Base-by-base conservation (phyloP, 352 stramenopile species). In the Globisporangium yorkense region DNA sequence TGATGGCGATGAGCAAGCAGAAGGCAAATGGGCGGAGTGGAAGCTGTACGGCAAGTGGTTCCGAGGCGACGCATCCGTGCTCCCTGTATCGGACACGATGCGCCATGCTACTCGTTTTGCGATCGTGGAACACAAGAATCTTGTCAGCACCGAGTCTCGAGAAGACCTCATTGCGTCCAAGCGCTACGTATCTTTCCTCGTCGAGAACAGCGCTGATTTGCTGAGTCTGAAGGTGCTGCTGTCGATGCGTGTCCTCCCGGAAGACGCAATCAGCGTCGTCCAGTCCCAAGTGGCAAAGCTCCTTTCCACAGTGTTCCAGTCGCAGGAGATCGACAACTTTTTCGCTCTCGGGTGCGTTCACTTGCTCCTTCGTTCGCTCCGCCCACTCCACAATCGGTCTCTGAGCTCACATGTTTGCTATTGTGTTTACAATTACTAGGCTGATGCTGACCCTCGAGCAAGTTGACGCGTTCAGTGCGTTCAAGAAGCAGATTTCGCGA, bases 401-500 rank as follows among this genome's bases (percentile, higher is more conserved):
- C 37, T 47, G 12, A 33, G 54, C 29, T 43, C 10, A 37, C 51
- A 5, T 29, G 56, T 43, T 48, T 18, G 18, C 12, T 54, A 33
- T 10, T 45, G 29, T 61, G 18, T 45, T 15, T 49, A 5, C 8
- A 21, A 10, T 7, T 35, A 9, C 13, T 52, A 88, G 83, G 3
- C 57, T 90, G 3, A 89, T 93, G 80, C 65, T 93, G 6, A 74
- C 77, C 1, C 79, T 93, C 62, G 73, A 88, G n/a, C 75, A 90
- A 56, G 63, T 79, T n/a, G 75, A 84, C 31, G 81, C 77, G 1
- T 94, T 90, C 54, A 73, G 75, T 21, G 67, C 72, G 0, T 91
- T 94, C 59, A 75, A 82, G 54, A 66, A 59, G n/a, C 81, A 91
- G 55, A 85, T 94, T 35, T 87, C 81, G 35, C 72, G 80, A 57